Evolutionary conservation across 177 flowering plant genomes (phyloP).

Genomic region (Vitis hybrid): DNA sequence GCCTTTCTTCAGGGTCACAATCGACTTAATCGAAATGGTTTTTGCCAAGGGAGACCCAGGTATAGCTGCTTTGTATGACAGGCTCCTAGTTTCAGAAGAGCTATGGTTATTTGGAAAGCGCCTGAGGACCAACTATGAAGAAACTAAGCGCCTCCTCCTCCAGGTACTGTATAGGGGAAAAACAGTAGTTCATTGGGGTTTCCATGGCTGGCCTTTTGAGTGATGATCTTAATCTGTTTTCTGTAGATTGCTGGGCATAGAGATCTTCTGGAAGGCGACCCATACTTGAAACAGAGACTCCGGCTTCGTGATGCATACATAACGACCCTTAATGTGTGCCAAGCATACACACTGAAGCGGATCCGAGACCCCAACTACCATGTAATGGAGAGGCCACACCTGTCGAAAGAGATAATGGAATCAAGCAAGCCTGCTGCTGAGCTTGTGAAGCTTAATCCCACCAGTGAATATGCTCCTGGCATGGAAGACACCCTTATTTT

Average conservation of each 20-base stretch:
- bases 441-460: slow-evolving; percentile 44
- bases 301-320: slow-evolving; percentile 40
- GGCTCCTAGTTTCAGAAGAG: slow-evolving; percentile 36
- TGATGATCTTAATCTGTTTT: not conserved
- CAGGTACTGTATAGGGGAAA: slow-evolving; percentile 20
- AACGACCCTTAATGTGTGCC: slow-evolving; percentile 40
- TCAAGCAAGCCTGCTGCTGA: slow-evolving; percentile 36
- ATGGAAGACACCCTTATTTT: slow-evolving; percentile 48
- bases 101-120: slow-evolving; percentile 28
- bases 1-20: slow-evolving; percentile 55
- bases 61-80: slow-evolving; percentile 43
- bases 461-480: slow-evolving; percentile 49
- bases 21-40: slow-evolving; percentile 52
- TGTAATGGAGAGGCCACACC: slow-evolving; percentile 33
- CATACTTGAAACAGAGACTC: slow-evolving; percentile 40
- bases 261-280: slow-evolving; percentile 42
- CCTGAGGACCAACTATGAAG: slow-evolving; percentile 29
- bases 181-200: too few species aligned
- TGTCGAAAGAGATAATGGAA: slow-evolving; percentile 32
- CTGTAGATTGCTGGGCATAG: slow-evolving; percentile 33
- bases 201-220: too few species aligned
- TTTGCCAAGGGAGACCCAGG: slow-evolving; percentile 51
- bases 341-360: slow-evolving; percentile 36
- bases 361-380: slow-evolving; percentile 32
- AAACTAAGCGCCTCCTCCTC: slow-evolving; percentile 33